phyloP scores from a whole-genome alignment of 2,329 filamentous ascomycete species.

The Talaromyces sp. region DNA sequence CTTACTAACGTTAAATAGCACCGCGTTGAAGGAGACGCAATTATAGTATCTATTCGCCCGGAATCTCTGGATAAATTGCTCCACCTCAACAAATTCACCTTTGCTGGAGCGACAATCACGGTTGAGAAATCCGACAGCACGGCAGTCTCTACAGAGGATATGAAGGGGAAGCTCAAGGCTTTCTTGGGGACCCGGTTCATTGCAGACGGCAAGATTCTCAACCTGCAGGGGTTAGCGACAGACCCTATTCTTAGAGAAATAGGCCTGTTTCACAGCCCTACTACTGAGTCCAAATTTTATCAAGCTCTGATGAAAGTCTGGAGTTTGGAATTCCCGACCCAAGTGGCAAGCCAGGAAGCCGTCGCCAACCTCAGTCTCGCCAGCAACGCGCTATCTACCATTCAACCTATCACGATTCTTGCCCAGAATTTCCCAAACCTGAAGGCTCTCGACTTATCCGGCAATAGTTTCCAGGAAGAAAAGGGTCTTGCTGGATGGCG shows the following conservation, averaged over 20 bases:
- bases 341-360: constrained; percentile 67
- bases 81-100: constrained; percentile 63
- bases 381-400: constrained; percentile 70
- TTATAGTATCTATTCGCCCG: constrained; percentile 62
- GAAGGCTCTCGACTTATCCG: constrained; percentile 81
- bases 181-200: constrained; percentile 75
- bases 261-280: constrained; percentile 68
- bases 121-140: constrained; percentile 45
- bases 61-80: constrained; percentile 60
- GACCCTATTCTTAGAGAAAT: constrained; percentile 68
- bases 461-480: constrained; percentile 69
- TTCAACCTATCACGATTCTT: constrained; percentile 67
- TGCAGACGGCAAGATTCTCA: constrained; percentile 65
- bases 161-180: constrained; percentile 62
- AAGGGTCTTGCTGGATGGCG: constrained; percentile 70
- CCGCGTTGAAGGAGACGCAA: constrained; percentile 61
- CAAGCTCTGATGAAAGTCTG: constrained; percentile 85
- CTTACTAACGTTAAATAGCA: constrained; percentile 69
- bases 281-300: constrained; percentile 80
- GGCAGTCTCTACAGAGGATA: constrained; percentile 47
- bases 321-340: constrained; percentile 67
- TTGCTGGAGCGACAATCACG: constrained; percentile 59
- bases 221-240: constrained; percentile 70
- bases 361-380: constrained; percentile 78
- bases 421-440: constrained; percentile 77